Base-by-base conservation (phyloP, 2,329 filamentous ascomycete species). In the Fusarium liriodendri region DNA sequence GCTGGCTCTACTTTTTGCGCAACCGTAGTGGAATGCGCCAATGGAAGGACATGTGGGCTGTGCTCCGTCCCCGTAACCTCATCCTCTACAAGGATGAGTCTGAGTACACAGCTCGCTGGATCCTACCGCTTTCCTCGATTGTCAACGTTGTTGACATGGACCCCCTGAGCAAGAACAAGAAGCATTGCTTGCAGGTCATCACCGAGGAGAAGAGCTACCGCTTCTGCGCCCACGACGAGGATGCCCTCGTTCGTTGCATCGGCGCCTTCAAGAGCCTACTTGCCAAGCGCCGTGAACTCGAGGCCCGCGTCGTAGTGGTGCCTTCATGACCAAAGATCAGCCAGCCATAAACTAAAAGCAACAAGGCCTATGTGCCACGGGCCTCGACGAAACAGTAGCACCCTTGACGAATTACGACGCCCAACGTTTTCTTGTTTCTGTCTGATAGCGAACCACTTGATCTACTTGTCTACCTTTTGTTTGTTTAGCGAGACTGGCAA, bases 31-130 rank as follows among this genome's bases (percentile, higher is more conserved):
- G 95, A 10, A 87, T 99, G 64, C 91, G 93, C 55, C 94, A 97
- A 79, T 99, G 97, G 97, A 98, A 98, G 86, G 93, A 95, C 77
- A 89, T 95, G 68, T 98, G 97, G 97, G 93, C 93, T 14, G 97
- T 98, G 0, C 88, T 99, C 61, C 93, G 97, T 35, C 93, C 94
- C 1, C 92, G 93, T 61, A 95, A 94, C 72, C 86, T 99, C 35
- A 93, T 95, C 18, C 89, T 98, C 29, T 99, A 99, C 87, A 98
- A 98, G 83, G 93, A 97, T 79, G 94, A 97, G 72, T 87, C 91
- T 73, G 97, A 99, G 84, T 98, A 98, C 82, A 92, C 93, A 14
- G 94, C 95, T 1, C 88, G 93, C 71, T 92, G 95, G 76, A 93
- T 99, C 76, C 86, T 98, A 37, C 91, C 93, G 5, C 90, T 98